Percentiles rank a stretch among this genome's conserved stretches.
These are phyloP conservation scores for Arthrobotrys entomopaga DNA, from an alignment of 2,329 filamentous ascomycete genomes.

Conservation along the genomic window DNA sequence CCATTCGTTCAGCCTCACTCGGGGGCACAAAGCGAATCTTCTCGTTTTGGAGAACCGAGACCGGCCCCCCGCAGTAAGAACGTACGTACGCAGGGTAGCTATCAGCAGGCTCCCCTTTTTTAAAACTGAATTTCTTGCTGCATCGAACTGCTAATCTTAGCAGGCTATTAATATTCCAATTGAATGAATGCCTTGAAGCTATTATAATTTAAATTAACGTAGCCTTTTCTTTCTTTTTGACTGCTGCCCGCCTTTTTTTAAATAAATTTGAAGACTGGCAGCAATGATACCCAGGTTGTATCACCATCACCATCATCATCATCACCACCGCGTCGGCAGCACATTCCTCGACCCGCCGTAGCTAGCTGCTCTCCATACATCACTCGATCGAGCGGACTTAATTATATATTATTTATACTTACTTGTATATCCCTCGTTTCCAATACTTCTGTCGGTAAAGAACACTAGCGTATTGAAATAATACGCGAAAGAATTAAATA, in stretches of 20 bases:
- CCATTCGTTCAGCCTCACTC: background rate
- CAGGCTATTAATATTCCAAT: slow-evolving; percentile 13
- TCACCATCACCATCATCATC: slow-evolving; percentile 8
- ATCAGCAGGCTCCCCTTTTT: background rate
- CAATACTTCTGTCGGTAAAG: too few species aligned
- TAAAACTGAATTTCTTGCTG: background rate
- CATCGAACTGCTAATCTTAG: slow-evolving; percentile 28
- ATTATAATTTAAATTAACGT: background rate
- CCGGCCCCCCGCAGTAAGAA: too few species aligned
- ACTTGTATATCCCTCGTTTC: too few species aligned
- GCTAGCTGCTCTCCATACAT: too few species aligned
- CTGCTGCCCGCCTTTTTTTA: background rate
- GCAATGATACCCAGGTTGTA: slow-evolving; percentile 2
- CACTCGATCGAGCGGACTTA: too few species aligned
- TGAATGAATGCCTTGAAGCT: background rate
- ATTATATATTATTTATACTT: too few species aligned
- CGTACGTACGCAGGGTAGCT: too few species aligned
- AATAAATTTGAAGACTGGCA: background rate
- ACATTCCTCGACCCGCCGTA: slow-evolving; percentile 9
- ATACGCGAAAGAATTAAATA: too few species aligned
- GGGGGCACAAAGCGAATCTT: too few species aligned
- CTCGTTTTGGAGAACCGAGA: background rate
- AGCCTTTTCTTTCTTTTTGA: slow-evolving; percentile 18
- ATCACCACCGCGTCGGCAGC: slow-evolving; percentile 6
- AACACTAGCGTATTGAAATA: too few species aligned